Evolutionary conservation across 192 early-diverging fungal genomes (phyloP).

Genomic region (Backusella tuberculispora): DNA sequence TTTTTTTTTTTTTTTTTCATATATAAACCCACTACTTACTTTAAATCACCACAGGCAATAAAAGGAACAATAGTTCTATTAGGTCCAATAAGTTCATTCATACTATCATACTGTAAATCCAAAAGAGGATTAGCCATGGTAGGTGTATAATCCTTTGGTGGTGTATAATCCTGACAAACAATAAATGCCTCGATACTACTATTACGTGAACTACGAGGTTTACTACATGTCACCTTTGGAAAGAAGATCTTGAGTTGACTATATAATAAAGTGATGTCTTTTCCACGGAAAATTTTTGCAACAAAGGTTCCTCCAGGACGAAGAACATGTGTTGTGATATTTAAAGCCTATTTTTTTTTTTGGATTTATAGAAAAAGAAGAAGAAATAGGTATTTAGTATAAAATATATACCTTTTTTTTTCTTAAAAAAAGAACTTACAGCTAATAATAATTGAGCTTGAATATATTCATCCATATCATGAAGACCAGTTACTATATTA

Average conservation of each 20-base stretch:
- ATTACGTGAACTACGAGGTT: constrained; percentile 93
- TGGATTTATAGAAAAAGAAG: too few species aligned
- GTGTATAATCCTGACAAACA: constrained; percentile 89
- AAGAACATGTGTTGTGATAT: constrained; percentile 95
- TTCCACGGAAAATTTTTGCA: constrained; percentile 97
- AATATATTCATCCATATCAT: constrained; percentile 99
- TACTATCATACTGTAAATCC: constrained; percentile 72
- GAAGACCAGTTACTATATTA: constrained; percentile 88
- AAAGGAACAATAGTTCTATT: constrained; percentile 88
- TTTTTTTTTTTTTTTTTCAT: constrained; percentile 29
- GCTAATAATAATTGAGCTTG: constrained; percentile 96
- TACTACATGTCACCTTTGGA: constrained; percentile 84
- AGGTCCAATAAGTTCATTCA: constrained; percentile 66
- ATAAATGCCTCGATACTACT: constrained; percentile 95
- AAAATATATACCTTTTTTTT: background rate
- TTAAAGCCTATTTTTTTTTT: constrained; percentile 63
- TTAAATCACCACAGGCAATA: constrained; percentile 89
- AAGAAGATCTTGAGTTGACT: constrained; percentile 94
- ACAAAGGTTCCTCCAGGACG: constrained; percentile 92
- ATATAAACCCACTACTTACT: constrained; percentile 41
- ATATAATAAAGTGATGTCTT: constrained; percentile 91
- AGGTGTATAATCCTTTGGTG: constrained; percentile 82
- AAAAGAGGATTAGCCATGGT: constrained; percentile 91
- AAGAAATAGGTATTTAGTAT: background rate
- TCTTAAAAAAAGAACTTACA: constrained; percentile 17